A percentile compares a stretch with the other conserved stretches of the same genome.
Evolutionary conservation across 2,329 filamentous ascomycete species (phyloP).

Genomic region (Didymella pinodella): DNA sequence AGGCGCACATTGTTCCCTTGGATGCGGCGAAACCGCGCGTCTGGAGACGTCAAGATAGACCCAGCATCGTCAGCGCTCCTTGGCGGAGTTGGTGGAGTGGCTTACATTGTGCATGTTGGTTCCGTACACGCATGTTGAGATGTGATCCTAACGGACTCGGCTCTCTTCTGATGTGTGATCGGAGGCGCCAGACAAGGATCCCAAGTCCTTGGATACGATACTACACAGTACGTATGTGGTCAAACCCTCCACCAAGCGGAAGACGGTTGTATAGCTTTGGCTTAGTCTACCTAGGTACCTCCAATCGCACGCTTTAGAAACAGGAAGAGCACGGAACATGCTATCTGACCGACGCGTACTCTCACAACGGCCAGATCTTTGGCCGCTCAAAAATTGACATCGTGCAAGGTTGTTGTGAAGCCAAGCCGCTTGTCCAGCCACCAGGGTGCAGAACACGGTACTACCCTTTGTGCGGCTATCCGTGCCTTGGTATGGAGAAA

Average conservation of each 20-base stretch:
- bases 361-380: constrained; percentile 6
- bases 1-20: constrained; percentile 2
- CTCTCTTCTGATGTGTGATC: not conserved
- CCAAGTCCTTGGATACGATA: constrained; percentile 6
- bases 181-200: constrained; percentile 15
- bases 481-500: constrained; percentile 26
- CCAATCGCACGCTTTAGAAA: constrained; percentile 3
- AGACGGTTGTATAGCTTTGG: not conserved
- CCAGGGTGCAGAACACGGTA: constrained; percentile 10
- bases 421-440: constrained; percentile 11
- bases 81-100: constrained; percentile 6
- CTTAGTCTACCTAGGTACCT: not conserved
- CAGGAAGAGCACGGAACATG: not conserved
- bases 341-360: constrained; percentile 11
- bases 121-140: constrained; percentile 8
- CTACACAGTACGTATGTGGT: not conserved
- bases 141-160: not conserved
- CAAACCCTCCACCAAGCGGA: constrained; percentile 1
- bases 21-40: constrained; percentile 3
- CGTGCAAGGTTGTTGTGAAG: constrained; percentile 6
- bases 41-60: constrained; percentile 2
- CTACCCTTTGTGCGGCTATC: constrained; percentile 22
- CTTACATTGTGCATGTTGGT: constrained; percentile 10
- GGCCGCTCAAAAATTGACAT: constrained; percentile 8
- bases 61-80: constrained; percentile 4